Conservation (phyloP, 495 filamentous ascomycete genomes). For the Penicillium coprophilum region DNA sequence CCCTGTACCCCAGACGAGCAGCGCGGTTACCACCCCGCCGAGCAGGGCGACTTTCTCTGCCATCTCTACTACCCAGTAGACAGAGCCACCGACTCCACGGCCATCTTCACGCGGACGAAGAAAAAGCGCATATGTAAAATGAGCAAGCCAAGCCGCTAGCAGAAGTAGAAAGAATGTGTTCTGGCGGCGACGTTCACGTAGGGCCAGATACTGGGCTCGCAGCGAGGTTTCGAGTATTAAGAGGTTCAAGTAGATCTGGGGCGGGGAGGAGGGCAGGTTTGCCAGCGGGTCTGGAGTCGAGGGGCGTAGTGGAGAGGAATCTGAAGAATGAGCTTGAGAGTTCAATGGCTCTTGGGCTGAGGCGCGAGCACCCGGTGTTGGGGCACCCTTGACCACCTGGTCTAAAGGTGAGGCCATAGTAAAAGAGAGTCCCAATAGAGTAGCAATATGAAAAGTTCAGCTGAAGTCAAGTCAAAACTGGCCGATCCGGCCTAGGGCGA, state of each 20-base stretch:
- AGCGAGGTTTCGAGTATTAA: constrained; percentile 94
- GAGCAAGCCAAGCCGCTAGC: constrained; percentile 72
- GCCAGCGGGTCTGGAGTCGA: constrained; percentile 70
- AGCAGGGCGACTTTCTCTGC: constrained; percentile 84
- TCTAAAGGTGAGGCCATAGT: constrained; percentile 67
- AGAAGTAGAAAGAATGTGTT: constrained; percentile 92
- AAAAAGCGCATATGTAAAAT: constrained; percentile 85
- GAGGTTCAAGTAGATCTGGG: constrained; percentile 98
- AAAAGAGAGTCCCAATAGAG: constrained; percentile 4
- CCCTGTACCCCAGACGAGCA: constrained; percentile 88
- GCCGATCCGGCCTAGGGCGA: constrained; percentile 33
- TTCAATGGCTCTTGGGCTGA: constrained; percentile 41
- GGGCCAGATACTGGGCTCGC: constrained; percentile 85
- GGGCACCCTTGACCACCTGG: constrained; percentile 83
- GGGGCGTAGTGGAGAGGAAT: constrained; percentile 38
- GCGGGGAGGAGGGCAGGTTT: constrained; percentile 81
- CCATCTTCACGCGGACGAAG: constrained; percentile 88
- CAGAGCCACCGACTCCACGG: constrained; percentile 81
- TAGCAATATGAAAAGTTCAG: background rate
- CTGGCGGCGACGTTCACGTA: constrained; percentile 84
- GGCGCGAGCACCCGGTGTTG: constrained; percentile 48
- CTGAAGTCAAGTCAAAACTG: constrained; percentile 17
- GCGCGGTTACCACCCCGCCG: constrained; percentile 76
- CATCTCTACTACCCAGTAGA: constrained; percentile 94
- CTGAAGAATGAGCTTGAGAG: constrained; percentile 31